Base-by-base conservation (phyloP, 805 yeast genomes). In the Sugiyamaella valdiviana region DNA sequence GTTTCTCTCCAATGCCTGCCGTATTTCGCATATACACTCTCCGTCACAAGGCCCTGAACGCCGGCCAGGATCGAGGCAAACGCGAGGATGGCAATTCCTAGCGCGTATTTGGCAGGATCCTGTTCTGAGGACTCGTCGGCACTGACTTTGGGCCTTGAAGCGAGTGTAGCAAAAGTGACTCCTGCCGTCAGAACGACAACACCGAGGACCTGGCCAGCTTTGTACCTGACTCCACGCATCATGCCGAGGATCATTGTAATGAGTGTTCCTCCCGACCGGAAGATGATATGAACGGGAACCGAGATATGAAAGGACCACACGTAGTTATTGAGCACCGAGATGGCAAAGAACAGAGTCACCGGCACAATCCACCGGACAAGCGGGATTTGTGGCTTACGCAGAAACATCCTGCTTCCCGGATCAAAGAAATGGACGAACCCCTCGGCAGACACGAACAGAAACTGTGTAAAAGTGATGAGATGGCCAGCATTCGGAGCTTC, bases 1-100 rank as follows among this genome's bases (percentile, higher is more conserved):
- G 75, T 72, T 55, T 83, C 89, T 48, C 74, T 67, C 90, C 90
- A 83, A 45, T 75, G 74, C 47, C 70, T 71, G 5, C 85, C 84
- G 58, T 80, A 77, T 17, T 54, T 56, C 12, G 61, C 61, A 56
- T 69, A 75, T 0, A 81, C 72, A 43, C 62, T 62, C 57, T 83
- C 88, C 38, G 74, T 74, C 58, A 75, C 72, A 16, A 82, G 68
- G 1, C 85, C 82, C 66, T 79, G 70, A n/a, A 79, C 55, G 0
- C 86, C 77, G 10, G 75, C 71, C 9, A 80, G 53, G 0, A 77
- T 57, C 6, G 82, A 75, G 0, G 85, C 74, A 2, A 74, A 36
- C 2, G 72, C 43, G 7, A 82, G 63, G 1, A 78, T 58, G 21
- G 59, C 22, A 32, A 78, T 54, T 1, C 81, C 79, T 12, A 66